Percentiles rank a stretch among this genome's conserved stretches.
These are phyloP conservation scores for Xylaria sp. DNA, from an alignment of 2,329 filamentous ascomycete species.

Conservation along the genomic window DNA sequence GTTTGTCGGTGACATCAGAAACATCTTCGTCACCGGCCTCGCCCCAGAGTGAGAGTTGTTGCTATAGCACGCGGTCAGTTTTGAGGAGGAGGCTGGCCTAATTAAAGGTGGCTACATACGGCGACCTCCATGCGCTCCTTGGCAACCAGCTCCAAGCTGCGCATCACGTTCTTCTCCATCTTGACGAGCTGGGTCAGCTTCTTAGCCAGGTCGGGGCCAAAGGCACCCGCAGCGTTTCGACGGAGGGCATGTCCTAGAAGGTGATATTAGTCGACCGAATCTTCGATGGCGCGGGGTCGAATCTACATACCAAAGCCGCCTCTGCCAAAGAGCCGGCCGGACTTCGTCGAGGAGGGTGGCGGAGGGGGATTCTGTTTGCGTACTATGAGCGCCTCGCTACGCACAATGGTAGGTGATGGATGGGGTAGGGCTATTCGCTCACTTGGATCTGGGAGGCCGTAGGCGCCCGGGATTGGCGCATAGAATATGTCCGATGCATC, in stretches of 20 bases:
- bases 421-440: constrained; percentile 40
- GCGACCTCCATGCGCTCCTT: constrained; percentile 98
- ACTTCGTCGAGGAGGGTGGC: constrained; percentile 90
- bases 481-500: constrained; percentile 99
- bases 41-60: constrained; percentile 99
- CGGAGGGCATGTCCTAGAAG: constrained; percentile 72
- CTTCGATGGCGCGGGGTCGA: constrained; percentile 16
- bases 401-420: neutral
- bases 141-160: constrained; percentile 93
- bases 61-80: constrained; percentile 61
- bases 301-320: constrained; percentile 79
- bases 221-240: constrained; percentile 79
- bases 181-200: constrained; percentile 98
- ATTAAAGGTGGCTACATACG: constrained; percentile 66
- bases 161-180: constrained; percentile 99
- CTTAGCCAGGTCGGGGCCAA: constrained; percentile 89
- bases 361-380: constrained; percentile 83
- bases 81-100: constrained; percentile 22
- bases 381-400: constrained; percentile 21
- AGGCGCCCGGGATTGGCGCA: constrained; percentile 96
- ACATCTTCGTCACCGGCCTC: constrained; percentile 97
- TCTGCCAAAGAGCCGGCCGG: constrained; percentile 87
- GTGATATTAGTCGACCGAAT: constrained; percentile 27
- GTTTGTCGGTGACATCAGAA: constrained; percentile 98
- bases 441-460: constrained; percentile 83